phyloP scores from a whole-genome alignment of 2,329 filamentous ascomycete genomes.

The Fusarium buharicum region DNA sequence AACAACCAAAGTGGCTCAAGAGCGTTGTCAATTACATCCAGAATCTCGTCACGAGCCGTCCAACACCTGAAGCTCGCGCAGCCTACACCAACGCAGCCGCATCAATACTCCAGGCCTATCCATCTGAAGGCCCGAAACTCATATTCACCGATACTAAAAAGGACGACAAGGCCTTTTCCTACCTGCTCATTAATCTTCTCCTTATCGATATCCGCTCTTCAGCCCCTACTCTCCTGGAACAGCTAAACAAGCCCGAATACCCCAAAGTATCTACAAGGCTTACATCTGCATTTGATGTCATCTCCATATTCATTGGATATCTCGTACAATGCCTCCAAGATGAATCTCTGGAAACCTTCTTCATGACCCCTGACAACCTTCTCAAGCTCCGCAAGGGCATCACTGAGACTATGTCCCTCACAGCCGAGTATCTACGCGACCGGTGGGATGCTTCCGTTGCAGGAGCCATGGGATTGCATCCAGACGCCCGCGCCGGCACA shows the following conservation, averaged over 20 bases:
- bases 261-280: conserved; percentile 62
- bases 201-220: conserved; percentile 73
- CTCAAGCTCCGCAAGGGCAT: conserved; percentile 70
- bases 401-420: conserved; percentile 70
- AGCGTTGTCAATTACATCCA: conserved; percentile 60
- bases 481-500: conserved; percentile 60
- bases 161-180: conserved; percentile 66
- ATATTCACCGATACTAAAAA: conserved; percentile 62
- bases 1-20: conserved; percentile 64
- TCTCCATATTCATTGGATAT: conserved; percentile 69
- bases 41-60: conserved; percentile 64
- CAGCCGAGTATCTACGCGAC: conserved; percentile 74
- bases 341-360: conserved; percentile 52
- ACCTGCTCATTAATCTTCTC: conserved; percentile 71
- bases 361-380: conserved; percentile 67
- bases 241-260: conserved; percentile 67
- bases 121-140: conserved; percentile 55
- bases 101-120: conserved; percentile 66
- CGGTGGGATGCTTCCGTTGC: conserved; percentile 75
- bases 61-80: conserved; percentile 64
- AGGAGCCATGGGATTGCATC: conserved; percentile 70
- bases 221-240: conserved; percentile 67
- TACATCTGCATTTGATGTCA: conserved; percentile 69
- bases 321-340: conserved; percentile 66
- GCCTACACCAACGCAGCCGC: conserved; percentile 70